A percentile compares a stretch with the other conserved stretches of the same genome.
Conservation (phyloP, 441 rosid genomes). For the Breynia disticha region DNA sequence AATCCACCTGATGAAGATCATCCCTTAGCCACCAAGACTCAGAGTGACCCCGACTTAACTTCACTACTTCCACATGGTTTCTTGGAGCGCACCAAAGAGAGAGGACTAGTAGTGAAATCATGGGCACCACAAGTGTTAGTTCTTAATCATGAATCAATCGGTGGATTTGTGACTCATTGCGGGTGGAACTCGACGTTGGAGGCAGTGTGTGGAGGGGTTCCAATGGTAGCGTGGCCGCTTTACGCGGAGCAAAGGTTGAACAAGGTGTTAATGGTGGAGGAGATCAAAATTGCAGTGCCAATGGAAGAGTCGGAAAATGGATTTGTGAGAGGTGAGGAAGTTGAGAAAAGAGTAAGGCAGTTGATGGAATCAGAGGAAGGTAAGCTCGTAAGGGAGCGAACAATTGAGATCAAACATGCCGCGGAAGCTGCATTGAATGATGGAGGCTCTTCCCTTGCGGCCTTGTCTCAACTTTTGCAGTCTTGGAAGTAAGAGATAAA, state of each 20-base stretch:
- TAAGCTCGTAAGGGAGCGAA: slow-evolving; percentile 7
- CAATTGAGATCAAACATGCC: too few relatives aligned
- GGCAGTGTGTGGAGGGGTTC: slow-evolving; percentile 25
- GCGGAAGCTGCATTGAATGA: slow-evolving; percentile 7
- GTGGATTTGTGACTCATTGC: too few relatives aligned
- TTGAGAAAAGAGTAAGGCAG: slow-evolving; percentile 31
- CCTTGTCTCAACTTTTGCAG: slow-evolving; percentile 2
- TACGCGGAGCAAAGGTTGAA: slow-evolving; percentile 10
- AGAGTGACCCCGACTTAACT: slow-evolving; percentile 5
- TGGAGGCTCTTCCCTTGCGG: slow-evolving; percentile 13
- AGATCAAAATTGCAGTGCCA: slow-evolving; percentile 29
- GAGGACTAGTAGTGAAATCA: slow-evolving; percentile 26
- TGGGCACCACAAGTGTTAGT: slow-evolving; percentile 32
- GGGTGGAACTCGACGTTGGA: too few relatives aligned
- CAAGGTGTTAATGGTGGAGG: slow-evolving; percentile 24
- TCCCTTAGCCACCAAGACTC: not conserved
- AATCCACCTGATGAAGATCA: slow-evolving; percentile 10
- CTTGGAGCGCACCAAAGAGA: slow-evolving; percentile 17
- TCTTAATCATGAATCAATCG: too few relatives aligned
- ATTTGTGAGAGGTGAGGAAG: slow-evolving; percentile 23
- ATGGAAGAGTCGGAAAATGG: slow-evolving; percentile 17
- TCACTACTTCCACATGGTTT: slow-evolving; percentile 21
- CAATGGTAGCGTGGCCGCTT: slow-evolving; percentile 34
- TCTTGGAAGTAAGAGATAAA: too few relatives aligned
- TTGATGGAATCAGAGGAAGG: slow-evolving; percentile 28